phyloP scores from a whole-genome alignment of 768 basidiomycete genomes.

The Russula dissimulans region DNA sequence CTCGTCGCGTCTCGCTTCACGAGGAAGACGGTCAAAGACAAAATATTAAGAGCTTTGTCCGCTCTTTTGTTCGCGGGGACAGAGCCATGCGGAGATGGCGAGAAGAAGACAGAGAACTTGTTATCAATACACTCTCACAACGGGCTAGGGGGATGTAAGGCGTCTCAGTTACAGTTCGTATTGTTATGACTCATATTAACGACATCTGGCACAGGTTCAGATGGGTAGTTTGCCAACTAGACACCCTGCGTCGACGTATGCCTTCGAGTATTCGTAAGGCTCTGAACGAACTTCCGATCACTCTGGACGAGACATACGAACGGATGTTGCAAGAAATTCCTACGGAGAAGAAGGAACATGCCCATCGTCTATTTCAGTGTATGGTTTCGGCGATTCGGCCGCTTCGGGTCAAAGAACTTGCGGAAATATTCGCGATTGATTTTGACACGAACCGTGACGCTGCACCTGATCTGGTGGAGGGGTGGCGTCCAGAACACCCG shows the following conservation, averaged over 20 bases:
- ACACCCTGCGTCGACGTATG: background rate
- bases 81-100: background rate
- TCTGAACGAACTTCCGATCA: background rate
- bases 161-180: too few relatives aligned
- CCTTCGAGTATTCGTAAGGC: background rate
- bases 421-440: background rate
- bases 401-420: background rate
- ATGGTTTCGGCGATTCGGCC: background rate
- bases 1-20: background rate
- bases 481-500: background rate
- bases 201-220: background rate
- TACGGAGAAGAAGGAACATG: background rate
- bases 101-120: background rate
- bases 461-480: background rate
- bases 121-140: background rate
- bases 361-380: background rate
- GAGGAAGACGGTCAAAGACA: conserved; percentile 3
- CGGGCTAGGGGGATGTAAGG: background rate
- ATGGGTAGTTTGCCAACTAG: background rate
- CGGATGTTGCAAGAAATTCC: background rate
- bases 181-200: background rate
- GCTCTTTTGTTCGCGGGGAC: background rate
- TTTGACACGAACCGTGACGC: background rate
- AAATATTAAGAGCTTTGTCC: background rate
- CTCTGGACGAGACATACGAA: background rate